These are phyloP conservation scores for Leccinum barrowsii DNA, from an alignment of 768 basidiomycete genomes.

Conservation along the genomic window DNA sequence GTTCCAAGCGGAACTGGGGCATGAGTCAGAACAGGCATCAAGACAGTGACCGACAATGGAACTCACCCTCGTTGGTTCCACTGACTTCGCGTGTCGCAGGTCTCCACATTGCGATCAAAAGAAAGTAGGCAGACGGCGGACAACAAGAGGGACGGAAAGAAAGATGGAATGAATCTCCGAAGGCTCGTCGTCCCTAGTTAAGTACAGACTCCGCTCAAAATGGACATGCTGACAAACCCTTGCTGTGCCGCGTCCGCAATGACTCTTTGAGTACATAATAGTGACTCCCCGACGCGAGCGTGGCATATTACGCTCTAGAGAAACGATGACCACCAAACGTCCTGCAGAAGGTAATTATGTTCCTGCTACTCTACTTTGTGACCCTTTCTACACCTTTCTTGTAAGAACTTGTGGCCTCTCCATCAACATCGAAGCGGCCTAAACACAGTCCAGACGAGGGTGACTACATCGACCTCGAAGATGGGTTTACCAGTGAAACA, in stretches of 20 bases:
- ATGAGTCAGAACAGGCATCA: constrained; percentile 13
- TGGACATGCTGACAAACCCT: constrained; percentile 28
- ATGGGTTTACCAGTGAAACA: constrained; percentile 43
- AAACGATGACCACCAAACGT: constrained; percentile 38
- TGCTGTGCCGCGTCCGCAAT: background rate
- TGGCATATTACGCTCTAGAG: background rate
- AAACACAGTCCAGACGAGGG: constrained; percentile 47
- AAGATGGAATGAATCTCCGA: constrained; percentile 36
- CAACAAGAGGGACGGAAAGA: constrained; percentile 15
- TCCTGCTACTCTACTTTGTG: background rate
- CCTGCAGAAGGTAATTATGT: constrained; percentile 35
- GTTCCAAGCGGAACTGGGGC: constrained; percentile 72
- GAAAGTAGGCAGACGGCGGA: constrained; percentile 22
- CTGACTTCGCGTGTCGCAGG: constrained; percentile 87
- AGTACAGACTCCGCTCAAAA: constrained; percentile 35
- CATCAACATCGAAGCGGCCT: constrained; percentile 36
- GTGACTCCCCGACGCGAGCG: background rate
- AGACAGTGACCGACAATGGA: background rate
- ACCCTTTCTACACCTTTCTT: background rate
- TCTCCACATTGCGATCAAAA: constrained; percentile 69
- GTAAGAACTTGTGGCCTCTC: constrained; percentile 20
- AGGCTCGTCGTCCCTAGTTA: constrained; percentile 13
- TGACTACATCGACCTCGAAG: constrained; percentile 58
- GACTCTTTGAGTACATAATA: background rate
- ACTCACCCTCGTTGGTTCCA: constrained; percentile 87